These are phyloP conservation scores for Ophiocordyceps sinensis DNA, from an alignment of 2,329 filamentous ascomycete genomes.

Conservation along the genomic window DNA sequence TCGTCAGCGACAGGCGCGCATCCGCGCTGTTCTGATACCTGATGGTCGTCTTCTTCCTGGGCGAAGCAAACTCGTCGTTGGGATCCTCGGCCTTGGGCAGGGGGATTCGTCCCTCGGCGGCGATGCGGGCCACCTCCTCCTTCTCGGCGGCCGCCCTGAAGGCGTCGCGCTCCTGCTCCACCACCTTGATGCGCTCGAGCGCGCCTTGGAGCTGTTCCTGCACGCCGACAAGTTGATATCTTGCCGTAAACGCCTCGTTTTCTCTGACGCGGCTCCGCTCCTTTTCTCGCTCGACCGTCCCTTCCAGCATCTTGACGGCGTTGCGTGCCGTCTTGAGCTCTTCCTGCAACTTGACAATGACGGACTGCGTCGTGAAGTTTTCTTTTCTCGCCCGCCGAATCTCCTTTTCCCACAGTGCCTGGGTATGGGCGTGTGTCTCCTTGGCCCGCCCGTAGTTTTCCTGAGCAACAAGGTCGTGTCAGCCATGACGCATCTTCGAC, in stretches of 20 bases:
- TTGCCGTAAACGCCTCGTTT: constrained; percentile 53
- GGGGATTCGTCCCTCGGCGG: constrained; percentile 55
- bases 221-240: constrained; percentile 49
- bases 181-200: constrained; percentile 45
- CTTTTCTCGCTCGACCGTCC: constrained; percentile 48
- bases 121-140: constrained; percentile 58
- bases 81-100: constrained; percentile 39
- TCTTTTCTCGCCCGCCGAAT: constrained; percentile 56
- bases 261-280: constrained; percentile 46
- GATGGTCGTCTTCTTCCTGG: constrained; percentile 29
- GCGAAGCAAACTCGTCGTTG: constrained; percentile 48
- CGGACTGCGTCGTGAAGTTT: constrained; percentile 59
- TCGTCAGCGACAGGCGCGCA: constrained; percentile 30
- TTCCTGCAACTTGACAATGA: constrained; percentile 56
- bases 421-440: constrained; percentile 52
- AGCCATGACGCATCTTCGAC: not conserved
- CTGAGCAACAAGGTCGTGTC: constrained; percentile 22
- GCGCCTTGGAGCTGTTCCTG: constrained; percentile 54
- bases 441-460: constrained; percentile 58
- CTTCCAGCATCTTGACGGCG: constrained; percentile 39
- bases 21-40: constrained; percentile 11
- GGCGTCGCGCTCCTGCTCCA: constrained; percentile 62
- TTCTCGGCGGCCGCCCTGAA: constrained; percentile 58
- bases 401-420: constrained; percentile 60
- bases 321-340: constrained; percentile 50